Evolutionary conservation across 208 protist species (phyloP).

Genomic region (Trypanosoma boissoni): DNA sequence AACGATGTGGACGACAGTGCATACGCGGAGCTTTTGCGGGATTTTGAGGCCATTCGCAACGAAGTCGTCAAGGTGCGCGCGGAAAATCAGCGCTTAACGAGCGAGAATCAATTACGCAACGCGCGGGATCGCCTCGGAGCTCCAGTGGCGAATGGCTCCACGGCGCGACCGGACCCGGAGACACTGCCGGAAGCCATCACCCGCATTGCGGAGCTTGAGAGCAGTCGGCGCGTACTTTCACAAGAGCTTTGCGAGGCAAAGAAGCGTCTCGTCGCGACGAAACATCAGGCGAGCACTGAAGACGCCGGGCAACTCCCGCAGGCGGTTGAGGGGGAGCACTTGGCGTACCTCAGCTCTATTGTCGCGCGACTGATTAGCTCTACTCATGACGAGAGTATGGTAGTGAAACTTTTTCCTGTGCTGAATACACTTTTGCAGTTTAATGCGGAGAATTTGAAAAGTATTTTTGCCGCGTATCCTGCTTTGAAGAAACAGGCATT

Average conservation of each 20-base stretch:
- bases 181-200: constrained; percentile 32
- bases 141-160: not conserved
- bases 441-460: constrained; percentile 32
- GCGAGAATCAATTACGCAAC: not conserved
- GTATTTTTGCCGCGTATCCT: constrained; percentile 55
- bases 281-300: constrained; percentile 19
- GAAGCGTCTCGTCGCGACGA: constrained; percentile 32
- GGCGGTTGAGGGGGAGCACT: constrained; percentile 51
- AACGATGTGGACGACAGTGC: constrained; percentile 27
- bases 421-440: constrained; percentile 71
- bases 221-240: constrained; percentile 22
- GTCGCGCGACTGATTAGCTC: constrained; percentile 72
- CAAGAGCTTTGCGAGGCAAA: constrained; percentile 44
- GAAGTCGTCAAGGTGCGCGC: constrained; percentile 18
- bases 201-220: constrained; percentile 31
- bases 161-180: not conserved
- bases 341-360: constrained; percentile 64
- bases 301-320: constrained; percentile 6
- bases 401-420: constrained; percentile 70
- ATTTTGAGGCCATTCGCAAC: constrained; percentile 49
- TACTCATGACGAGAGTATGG: constrained; percentile 38
- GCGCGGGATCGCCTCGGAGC: too few relatives aligned
- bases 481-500: constrained; percentile 30
- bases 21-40: constrained; percentile 51
- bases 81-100: constrained; percentile 29